Percentiles rank a stretch among this genome's conserved stretches.
Evolutionary conservation across 495 filamentous ascomycete species (phyloP).

Genomic region (Hypoxylon crocopeplum): DNA sequence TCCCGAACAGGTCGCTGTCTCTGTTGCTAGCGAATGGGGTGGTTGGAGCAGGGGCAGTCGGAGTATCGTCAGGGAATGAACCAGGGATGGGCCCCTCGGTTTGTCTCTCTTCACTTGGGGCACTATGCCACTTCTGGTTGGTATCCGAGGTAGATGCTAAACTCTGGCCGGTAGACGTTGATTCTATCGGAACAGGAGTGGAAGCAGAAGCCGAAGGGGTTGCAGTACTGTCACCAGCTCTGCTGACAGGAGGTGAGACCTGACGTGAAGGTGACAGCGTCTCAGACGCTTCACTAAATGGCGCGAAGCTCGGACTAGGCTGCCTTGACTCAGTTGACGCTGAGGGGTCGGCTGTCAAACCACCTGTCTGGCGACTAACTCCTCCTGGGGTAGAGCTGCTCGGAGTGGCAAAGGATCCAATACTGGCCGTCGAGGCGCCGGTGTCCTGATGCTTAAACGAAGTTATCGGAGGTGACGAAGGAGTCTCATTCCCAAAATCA

Average conservation of each 20-base stretch:
- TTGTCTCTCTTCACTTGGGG: slow-evolving; percentile 34
- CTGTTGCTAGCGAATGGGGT: slow-evolving; percentile 42
- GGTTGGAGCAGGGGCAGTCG: slow-evolving; percentile 54
- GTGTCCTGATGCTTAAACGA: slow-evolving; percentile 72
- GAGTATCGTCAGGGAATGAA: slow-evolving; percentile 64
- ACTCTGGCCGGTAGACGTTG: slow-evolving; percentile 45
- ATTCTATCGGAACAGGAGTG: slow-evolving; percentile 44
- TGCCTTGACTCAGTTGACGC: slow-evolving; percentile 72
- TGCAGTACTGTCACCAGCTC: slow-evolving; percentile 60
- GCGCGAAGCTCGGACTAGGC: slow-evolving; percentile 72
- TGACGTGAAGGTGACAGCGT: slow-evolving; percentile 79
- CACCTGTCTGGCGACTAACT: slow-evolving; percentile 55
- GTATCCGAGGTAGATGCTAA: slow-evolving; percentile 43
- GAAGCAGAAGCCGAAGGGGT: slow-evolving; percentile 39
- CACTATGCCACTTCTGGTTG: slow-evolving; percentile 36
- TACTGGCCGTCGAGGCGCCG: slow-evolving; percentile 56
- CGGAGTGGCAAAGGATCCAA: slow-evolving; percentile 61
- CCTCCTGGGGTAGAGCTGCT: slow-evolving; percentile 62
- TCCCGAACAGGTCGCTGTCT: slow-evolving; percentile 62
- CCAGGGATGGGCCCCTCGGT: slow-evolving; percentile 57
- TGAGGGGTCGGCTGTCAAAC: slow-evolving; percentile 59
- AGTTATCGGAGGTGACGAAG: slow-evolving; percentile 64
- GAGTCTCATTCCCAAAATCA: slow-evolving; percentile 56
- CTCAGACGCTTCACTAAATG: slow-evolving; percentile 68
- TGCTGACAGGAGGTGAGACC: slow-evolving; percentile 80